These are phyloP conservation scores for Atalantia buxifolia DNA, from an alignment of 345 rosid genomes.

Conservation along the genomic window DNA sequence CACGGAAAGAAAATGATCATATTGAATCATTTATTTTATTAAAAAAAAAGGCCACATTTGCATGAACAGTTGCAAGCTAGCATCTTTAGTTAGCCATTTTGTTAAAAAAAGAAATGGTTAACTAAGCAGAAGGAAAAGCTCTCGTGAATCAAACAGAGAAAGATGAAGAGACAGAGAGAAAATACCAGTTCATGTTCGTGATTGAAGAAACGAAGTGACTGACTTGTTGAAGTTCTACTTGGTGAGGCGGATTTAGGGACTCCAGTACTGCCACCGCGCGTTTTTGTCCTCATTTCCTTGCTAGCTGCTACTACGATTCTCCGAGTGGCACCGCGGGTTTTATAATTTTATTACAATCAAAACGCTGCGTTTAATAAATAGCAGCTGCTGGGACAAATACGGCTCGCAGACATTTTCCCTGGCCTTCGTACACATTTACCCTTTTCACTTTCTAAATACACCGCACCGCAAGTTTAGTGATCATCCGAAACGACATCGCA, in stretches of 20 bases:
- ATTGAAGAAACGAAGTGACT: background rate
- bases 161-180: background rate
- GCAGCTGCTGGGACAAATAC: background rate
- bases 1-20: background rate
- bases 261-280: slow-evolving; percentile 1
- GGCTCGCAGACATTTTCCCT: background rate
- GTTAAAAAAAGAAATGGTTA: too few relatives aligned
- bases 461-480: background rate
- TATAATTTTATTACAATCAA: background rate
- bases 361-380: background rate
- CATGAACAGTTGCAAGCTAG: background rate
- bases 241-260: background rate
- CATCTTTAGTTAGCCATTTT: too few relatives aligned
- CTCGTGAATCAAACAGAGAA: background rate
- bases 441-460: background rate
- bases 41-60: background rate
- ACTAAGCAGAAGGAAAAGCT: background rate
- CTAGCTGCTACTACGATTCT: background rate
- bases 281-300: slow-evolving; percentile 3
- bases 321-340: background rate
- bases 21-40: background rate
- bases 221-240: background rate
- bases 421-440: background rate
- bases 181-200: background rate
- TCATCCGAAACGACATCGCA: background rate